Base-by-base conservation (phyloP, 345 rosid genomes). In the Viola odorata region DNA sequence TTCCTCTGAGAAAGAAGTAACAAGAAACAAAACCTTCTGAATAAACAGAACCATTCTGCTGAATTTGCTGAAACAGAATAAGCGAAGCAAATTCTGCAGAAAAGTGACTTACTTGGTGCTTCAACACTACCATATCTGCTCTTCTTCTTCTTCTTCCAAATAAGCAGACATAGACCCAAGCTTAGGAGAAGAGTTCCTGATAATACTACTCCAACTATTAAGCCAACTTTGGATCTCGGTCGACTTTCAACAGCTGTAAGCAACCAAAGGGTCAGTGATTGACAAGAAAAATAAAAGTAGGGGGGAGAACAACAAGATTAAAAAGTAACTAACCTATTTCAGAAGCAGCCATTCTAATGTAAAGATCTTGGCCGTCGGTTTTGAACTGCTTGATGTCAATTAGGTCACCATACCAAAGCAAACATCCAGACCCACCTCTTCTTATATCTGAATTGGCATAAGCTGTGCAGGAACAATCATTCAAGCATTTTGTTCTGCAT, bases 391-490 rank as follows among this genome's bases (percentile, higher is more conserved):
- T 59, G 36, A 64, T 63, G 52, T 70, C 74, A 54, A 59, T 13
- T 36, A 71, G 61, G 8, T 71, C 49, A 14, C 41, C 58, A 50
- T 65, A 61, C 67, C 75, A 71, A 32, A 60, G 16, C 41, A 65
- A n/a, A 42, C 70, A 65, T 11, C 75, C 32, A 23, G 32, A 23
- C 1, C 32, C 70, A 55, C 49, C 55, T 13, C 66, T 62, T 40
- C 40, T 40, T 45, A 68, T 41, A 36, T 60, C 53, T 53, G 53
- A 7, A n/a, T 37, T 68, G 12, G 72, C 38, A 49, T 61, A 61
- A 55, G 56, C 61, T n/a, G 13, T 73, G 37, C 77, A 73, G 3
- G 61, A 57, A 51, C 73, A 73, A 23, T 73, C 58, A 3, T 58
- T 54, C 54, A 62, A 48, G 62, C 77, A 59, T 13, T 13, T 12